Evolutionary conservation across 768 basidiomycete species (phyloP).

Genomic region (Suillus americanus): DNA sequence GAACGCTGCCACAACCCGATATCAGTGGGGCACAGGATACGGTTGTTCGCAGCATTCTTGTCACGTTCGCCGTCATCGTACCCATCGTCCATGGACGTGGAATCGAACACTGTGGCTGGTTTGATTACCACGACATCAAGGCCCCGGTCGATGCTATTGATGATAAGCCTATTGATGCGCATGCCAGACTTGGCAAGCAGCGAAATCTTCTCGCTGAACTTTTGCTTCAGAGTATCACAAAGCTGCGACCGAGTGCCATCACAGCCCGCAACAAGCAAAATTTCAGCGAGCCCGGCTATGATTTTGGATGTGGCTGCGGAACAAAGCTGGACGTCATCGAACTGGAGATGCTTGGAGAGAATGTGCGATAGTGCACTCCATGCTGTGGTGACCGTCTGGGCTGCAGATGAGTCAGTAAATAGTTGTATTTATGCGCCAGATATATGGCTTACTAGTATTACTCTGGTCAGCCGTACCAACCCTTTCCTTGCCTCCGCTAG

Average conservation of each 20-base stretch:
- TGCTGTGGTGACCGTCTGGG: slow-evolving; percentile 42
- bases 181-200: slow-evolving; percentile 46
- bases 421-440: neutral
- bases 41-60: slow-evolving; percentile 11
- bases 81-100: slow-evolving; percentile 29
- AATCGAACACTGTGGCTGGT: slow-evolving; percentile 26
- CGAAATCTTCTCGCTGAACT: slow-evolving; percentile 44
- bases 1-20: slow-evolving; percentile 35
- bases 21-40: slow-evolving; percentile 38
- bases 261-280: slow-evolving; percentile 30
- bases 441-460: neutral
- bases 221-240: slow-evolving; percentile 38
- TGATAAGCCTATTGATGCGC: slow-evolving; percentile 42
- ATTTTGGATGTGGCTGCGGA: slow-evolving; percentile 25
- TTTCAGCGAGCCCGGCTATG: slow-evolving; percentile 26
- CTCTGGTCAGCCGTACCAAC: slow-evolving; percentile 32
- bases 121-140: slow-evolving; percentile 29
- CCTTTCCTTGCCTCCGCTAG: slow-evolving; percentile 31
- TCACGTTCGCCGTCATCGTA: slow-evolving; percentile 27
- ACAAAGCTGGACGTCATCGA: slow-evolving; percentile 23
- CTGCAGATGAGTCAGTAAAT: slow-evolving; percentile 17
- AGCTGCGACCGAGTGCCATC: slow-evolving; percentile 24
- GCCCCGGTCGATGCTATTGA: slow-evolving; percentile 31
- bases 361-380: slow-evolving; percentile 44
- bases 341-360: slow-evolving; percentile 22